Conservation (phyloP, 305 asterid species). For the Fraxinus xanthoxyloides region DNA sequence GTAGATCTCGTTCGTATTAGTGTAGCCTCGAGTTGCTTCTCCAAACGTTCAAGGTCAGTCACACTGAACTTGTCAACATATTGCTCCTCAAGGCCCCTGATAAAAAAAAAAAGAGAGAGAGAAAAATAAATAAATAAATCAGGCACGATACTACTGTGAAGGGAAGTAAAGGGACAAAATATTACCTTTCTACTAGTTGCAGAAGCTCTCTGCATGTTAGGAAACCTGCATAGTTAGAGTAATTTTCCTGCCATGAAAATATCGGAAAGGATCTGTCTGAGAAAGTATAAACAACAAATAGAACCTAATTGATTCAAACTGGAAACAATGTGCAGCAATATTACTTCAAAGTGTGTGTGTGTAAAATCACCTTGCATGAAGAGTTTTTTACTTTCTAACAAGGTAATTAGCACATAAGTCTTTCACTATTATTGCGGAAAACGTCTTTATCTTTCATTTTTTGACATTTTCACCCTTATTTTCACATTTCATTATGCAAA, state of each 20-base stretch:
- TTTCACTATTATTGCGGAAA: no score
- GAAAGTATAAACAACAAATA: not conserved
- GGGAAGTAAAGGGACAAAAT: slow-evolving; percentile 1
- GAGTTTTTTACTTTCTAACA: not conserved
- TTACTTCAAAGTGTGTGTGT: not conserved
- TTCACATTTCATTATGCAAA: no score
- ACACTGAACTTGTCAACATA: slow-evolving; percentile 29
- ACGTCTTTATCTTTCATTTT: no score
- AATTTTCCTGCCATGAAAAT: slow-evolving; percentile 31
- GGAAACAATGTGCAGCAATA: not conserved
- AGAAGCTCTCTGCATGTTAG: slow-evolving; percentile 42
- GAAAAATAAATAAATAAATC: not conserved
- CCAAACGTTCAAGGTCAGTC: slow-evolving; percentile 43
- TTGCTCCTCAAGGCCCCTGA: slow-evolving; percentile 41
- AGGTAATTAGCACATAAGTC: no score
- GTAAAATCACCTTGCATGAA: not conserved
- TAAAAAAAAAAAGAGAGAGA: not conserved
- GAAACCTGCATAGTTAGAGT: slow-evolving; percentile 25
- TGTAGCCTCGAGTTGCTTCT: slow-evolving; percentile 48
- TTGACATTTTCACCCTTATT: no score
- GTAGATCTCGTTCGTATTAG: slow-evolving; percentile 38
- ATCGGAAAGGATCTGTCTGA: not conserved
- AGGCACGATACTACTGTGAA: not conserved
- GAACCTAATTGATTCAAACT: not conserved
- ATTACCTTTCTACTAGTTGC: slow-evolving; percentile 47